Percentiles rank a stretch among this genome's conserved stretches.
These are phyloP conservation scores for Alternaria longipes DNA, from an alignment of 2,329 filamentous ascomycete species.

Conservation along the genomic window DNA sequence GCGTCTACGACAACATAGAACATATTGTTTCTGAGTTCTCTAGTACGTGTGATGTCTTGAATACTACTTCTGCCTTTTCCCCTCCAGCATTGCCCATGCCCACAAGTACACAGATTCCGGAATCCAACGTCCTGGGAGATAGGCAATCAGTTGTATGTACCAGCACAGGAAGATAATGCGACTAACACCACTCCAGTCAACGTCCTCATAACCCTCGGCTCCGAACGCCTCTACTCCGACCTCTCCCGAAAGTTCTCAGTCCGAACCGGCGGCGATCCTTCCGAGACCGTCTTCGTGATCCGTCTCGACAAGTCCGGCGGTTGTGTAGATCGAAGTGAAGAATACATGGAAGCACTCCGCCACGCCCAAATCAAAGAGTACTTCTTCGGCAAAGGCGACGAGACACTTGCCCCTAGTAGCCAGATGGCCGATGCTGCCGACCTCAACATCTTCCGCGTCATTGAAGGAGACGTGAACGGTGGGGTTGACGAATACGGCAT, in stretches of 20 bases:
- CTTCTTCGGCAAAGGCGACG: constrained; percentile 82
- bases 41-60: constrained; percentile 58
- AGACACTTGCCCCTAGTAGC: constrained; percentile 83
- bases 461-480: constrained; percentile 61
- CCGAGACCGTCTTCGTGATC: constrained; percentile 78
- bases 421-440: constrained; percentile 82
- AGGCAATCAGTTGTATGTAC: constrained; percentile 7
- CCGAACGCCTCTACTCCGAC: constrained; percentile 77
- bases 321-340: constrained; percentile 77
- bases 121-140: neutral
- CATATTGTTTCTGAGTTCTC: constrained; percentile 78
- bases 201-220: constrained; percentile 82
- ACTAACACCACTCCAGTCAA: constrained; percentile 67
- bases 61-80: constrained; percentile 1
- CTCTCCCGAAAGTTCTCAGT: constrained; percentile 74
- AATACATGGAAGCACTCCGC: constrained; percentile 76
- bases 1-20: constrained; percentile 77
- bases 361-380: constrained; percentile 87
- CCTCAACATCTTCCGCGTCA: constrained; percentile 75
- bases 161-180: neutral
- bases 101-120: neutral
- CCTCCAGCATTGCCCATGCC: neutral
- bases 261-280: constrained; percentile 55
- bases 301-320: constrained; percentile 86
- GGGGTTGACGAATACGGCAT: constrained; percentile 20